Evolutionary conservation across 1,284 basidiomycete genomes (phyloP).

Genomic region (Dichomitus squalens): DNA sequence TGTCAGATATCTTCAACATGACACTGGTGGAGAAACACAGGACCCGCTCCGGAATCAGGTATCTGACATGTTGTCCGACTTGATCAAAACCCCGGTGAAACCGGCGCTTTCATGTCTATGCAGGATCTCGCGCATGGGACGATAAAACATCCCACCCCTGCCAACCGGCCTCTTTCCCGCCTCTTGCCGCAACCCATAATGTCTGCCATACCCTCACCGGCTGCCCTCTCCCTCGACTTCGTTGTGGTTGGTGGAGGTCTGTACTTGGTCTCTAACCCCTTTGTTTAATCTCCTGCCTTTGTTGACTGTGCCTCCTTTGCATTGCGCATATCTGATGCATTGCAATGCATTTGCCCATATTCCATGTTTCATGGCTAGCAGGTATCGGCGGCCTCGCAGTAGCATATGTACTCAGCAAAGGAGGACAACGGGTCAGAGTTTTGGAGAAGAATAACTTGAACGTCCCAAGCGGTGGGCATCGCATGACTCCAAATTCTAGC

Average conservation of each 20-base stretch:
- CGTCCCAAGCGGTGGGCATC: slow-evolving; percentile 42
- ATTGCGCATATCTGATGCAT: not conserved
- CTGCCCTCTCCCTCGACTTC: slow-evolving; percentile 23
- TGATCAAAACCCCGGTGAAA: too few species aligned
- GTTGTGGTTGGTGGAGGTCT: slow-evolving; percentile 29
- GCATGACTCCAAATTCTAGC: slow-evolving; percentile 53
- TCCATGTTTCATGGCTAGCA: slow-evolving; percentile 3
- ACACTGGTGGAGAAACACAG: too few species aligned
- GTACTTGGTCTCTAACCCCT: too few species aligned
- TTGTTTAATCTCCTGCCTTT: not conserved
- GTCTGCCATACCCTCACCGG: slow-evolving; percentile 2
- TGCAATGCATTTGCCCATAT: not conserved
- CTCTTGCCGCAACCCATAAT: not conserved
- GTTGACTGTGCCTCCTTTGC: not conserved
- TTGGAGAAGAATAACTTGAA: slow-evolving; percentile 43
- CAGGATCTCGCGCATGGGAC: too few species aligned
- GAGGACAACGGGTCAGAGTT: slow-evolving; percentile 54
- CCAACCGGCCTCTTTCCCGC: not conserved
- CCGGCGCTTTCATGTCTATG: too few species aligned
- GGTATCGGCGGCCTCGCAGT: slow-evolving; percentile 48
- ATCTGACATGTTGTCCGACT: too few species aligned
- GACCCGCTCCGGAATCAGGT: too few species aligned
- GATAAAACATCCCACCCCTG: not conserved
- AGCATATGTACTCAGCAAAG: slow-evolving; percentile 47
- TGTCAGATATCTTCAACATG: too few species aligned